Evolutionary conservation across 257 asterid genomes (phyloP).

Genomic region (Penstemon newberryi): DNA sequence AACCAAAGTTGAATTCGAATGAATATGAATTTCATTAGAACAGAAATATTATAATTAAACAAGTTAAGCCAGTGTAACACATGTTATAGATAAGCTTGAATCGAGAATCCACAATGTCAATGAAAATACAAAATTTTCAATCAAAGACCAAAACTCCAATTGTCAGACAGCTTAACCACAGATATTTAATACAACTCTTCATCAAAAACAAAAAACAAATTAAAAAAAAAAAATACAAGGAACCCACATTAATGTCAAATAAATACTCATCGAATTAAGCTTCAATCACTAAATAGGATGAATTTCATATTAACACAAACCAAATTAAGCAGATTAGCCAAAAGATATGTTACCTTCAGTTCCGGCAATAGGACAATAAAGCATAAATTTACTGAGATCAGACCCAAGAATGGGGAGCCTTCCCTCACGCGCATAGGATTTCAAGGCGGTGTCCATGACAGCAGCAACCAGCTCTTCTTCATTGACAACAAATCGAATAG

Average conservation of each 20-base stretch:
- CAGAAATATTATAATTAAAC: background rate
- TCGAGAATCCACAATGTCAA: too few relatives aligned
- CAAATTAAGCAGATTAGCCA: background rate
- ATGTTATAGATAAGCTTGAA: too few relatives aligned
- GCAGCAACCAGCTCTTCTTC: constrained; percentile 72
- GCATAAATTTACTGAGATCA: constrained; percentile 61
- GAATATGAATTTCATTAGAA: background rate
- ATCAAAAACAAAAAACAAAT: background rate
- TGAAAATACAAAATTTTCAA: background rate
- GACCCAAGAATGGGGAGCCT: constrained; percentile 85
- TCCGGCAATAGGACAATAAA: constrained; percentile 68
- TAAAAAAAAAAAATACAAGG: background rate
- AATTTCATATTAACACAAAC: background rate
- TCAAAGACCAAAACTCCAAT: background rate
- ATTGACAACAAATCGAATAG: constrained; percentile 80
- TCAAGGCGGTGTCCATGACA: constrained; percentile 78
- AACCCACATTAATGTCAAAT: background rate
- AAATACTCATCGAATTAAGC: too few relatives aligned
- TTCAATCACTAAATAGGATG: too few relatives aligned
- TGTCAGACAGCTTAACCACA: background rate
- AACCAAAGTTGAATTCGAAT: constrained; percentile 10
- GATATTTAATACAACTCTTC: background rate
- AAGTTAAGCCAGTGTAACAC: too few relatives aligned
- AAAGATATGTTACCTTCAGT: constrained; percentile 55
- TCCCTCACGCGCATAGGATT: constrained; percentile 86